Evolutionary conservation across 176 grass and related monocot genomes (phyloP).

Genomic region (barley (Hordeum vulgare)): DNA sequence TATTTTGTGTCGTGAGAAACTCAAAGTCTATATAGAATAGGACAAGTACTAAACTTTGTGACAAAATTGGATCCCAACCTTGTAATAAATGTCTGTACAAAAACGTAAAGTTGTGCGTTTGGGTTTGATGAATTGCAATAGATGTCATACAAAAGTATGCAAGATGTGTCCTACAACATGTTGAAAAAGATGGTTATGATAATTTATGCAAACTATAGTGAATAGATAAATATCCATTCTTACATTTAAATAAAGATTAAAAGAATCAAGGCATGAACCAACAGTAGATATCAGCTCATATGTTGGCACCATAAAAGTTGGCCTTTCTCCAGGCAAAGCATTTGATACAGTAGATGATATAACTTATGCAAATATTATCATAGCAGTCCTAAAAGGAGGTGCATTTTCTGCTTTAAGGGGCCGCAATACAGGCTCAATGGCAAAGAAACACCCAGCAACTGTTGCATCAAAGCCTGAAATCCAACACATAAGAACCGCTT

Average conservation of each 20-base stretch:
- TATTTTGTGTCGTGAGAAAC: neutral
- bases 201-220: neutral
- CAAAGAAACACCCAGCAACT: no score
- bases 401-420: no score
- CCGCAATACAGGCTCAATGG: no score
- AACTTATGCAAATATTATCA: constrained; percentile 93
- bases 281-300: constrained; percentile 95
- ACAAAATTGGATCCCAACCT: neutral
- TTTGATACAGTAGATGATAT: constrained; percentile 96
- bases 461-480: no score
- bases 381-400: constrained; percentile 84
- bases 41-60: neutral
- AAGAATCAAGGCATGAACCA: constrained; percentile 53
- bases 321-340: constrained; percentile 88
- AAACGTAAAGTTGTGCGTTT: neutral
- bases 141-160: neutral
- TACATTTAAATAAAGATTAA: constrained; percentile 4
- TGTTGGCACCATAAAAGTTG: constrained; percentile 80
- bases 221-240: neutral
- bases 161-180: neutral
- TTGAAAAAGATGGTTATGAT: neutral
- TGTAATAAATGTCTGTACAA: neutral
- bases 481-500: no score
- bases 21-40: neutral
- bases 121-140: neutral